A percentile compares a stretch with the other conserved stretches of the same genome.
phyloP scores from a whole-genome alignment of 768 basidiomycete species.

The Russula dissimulans region DNA sequence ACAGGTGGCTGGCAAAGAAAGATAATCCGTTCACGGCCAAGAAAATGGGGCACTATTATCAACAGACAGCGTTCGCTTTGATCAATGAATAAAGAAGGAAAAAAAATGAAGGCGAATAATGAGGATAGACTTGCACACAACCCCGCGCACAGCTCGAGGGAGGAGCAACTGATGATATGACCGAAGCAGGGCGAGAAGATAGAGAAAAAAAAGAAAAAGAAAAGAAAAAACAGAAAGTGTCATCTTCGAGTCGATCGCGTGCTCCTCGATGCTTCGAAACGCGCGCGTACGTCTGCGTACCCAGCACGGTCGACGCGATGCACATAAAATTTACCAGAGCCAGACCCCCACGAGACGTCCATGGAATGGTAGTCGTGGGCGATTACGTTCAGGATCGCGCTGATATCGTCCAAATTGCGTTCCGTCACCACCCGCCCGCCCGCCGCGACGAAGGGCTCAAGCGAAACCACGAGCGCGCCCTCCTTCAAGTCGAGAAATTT shows the following conservation, averaged over 20 bases:
- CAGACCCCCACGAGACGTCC: constrained; percentile 74
- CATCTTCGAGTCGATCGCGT: constrained; percentile 16
- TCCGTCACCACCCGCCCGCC: constrained; percentile 66
- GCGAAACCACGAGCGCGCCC: constrained; percentile 80
- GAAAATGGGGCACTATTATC: neutral
- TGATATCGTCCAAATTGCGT: constrained; percentile 77
- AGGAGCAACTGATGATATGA: neutral
- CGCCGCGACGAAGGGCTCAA: constrained; percentile 73
- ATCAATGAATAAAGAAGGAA: neutral
- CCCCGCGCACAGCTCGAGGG: neutral
- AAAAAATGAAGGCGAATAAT: neutral
- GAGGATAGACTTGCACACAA: neutral
- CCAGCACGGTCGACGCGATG: constrained; percentile 70
- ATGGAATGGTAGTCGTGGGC: constrained; percentile 10
- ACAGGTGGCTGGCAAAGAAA: neutral
- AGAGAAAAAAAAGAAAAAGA: neutral
- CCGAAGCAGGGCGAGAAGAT: neutral
- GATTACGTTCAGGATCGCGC: constrained; percentile 66
- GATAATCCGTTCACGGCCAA: neutral
- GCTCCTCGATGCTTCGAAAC: constrained; percentile 16
- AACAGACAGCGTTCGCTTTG: neutral
- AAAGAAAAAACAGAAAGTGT: neutral
- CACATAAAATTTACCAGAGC: constrained; percentile 61
- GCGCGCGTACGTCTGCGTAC: constrained; percentile 30
- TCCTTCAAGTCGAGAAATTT: constrained; percentile 94